Percentiles rank a stretch among this genome's conserved stretches.
These are phyloP conservation scores for Scedosporium minutisporum DNA, from an alignment of 2,329 filamentous ascomycete genomes.

Conservation along the genomic window DNA sequence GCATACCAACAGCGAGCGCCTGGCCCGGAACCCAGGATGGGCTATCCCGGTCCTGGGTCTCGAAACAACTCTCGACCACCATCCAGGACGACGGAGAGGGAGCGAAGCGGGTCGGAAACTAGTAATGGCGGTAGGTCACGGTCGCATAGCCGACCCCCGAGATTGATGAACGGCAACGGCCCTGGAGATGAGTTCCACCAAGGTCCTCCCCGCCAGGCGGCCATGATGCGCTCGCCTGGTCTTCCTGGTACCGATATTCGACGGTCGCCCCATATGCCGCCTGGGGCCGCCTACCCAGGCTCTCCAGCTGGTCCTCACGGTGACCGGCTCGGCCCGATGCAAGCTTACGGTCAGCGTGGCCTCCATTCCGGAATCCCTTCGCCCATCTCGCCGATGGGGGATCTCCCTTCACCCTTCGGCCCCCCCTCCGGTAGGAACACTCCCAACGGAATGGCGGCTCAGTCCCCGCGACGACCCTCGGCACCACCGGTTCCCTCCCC, in stretches of 20 bases:
- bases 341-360: constrained; percentile 12
- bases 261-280: constrained; percentile 37
- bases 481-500: constrained; percentile 19
- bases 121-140: constrained; percentile 33
- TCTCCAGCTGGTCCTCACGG: constrained; percentile 12
- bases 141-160: constrained; percentile 28
- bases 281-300: constrained; percentile 25
- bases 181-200: neutral
- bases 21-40: constrained; percentile 30
- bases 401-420: constrained; percentile 21
- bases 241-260: constrained; percentile 38
- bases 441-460: constrained; percentile 16
- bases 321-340: constrained; percentile 13
- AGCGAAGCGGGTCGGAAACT: constrained; percentile 46
- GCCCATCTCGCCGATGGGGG: constrained; percentile 31
- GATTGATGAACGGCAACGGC: constrained; percentile 24
- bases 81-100: constrained; percentile 31
- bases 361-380: constrained; percentile 32
- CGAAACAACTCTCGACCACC: constrained; percentile 17
- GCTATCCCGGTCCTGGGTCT: constrained; percentile 15
- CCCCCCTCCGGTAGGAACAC: constrained; percentile 22
- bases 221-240: constrained; percentile 33
- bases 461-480: constrained; percentile 24
- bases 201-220: constrained; percentile 17
- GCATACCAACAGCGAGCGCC: constrained; percentile 29